phyloP scores from a whole-genome alignment of 768 basidiomycete species.

The Stropharia rugosoannulata region DNA sequence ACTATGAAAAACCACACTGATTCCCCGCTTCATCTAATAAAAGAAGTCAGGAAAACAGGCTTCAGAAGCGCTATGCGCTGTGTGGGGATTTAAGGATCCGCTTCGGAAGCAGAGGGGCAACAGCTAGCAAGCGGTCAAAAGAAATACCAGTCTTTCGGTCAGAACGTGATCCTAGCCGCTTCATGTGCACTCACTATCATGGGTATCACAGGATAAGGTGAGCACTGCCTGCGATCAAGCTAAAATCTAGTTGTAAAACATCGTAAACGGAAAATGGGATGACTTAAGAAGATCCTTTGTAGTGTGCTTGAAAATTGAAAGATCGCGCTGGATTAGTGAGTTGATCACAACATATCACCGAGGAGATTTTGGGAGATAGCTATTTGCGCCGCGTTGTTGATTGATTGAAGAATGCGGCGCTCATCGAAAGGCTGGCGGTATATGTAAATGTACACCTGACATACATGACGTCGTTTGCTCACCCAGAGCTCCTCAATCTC shows the following conservation, averaged over 20 bases:
- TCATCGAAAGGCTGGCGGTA: no score
- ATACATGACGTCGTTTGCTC: not conserved
- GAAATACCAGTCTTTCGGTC: slow-evolving; percentile 6
- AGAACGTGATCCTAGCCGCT: not conserved
- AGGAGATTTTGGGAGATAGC: not conserved
- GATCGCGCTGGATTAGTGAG: no score
- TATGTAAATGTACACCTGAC: not conserved
- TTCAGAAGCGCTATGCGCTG: not conserved
- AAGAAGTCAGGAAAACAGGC: not conserved
- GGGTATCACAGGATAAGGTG: no score
- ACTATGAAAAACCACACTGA: not conserved
- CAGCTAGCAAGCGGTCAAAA: not conserved
- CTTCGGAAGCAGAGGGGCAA: not conserved
- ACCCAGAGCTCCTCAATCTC: not conserved
- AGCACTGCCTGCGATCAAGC: no score
- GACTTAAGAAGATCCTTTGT: no score
- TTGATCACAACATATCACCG: not conserved
- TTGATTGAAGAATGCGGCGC: not conserved
- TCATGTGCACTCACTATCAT: not conserved
- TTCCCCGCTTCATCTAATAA: slow-evolving; percentile 5
- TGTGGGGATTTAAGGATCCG: slow-evolving; percentile 4
- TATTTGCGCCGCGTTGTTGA: not conserved
- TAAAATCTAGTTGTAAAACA: no score
- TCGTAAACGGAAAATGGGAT: no score
- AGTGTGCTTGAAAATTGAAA: no score